These are phyloP conservation scores for Lichtheimia ornata DNA, from an alignment of 371 early-diverging fungal genomes.

Conservation along the genomic window DNA sequence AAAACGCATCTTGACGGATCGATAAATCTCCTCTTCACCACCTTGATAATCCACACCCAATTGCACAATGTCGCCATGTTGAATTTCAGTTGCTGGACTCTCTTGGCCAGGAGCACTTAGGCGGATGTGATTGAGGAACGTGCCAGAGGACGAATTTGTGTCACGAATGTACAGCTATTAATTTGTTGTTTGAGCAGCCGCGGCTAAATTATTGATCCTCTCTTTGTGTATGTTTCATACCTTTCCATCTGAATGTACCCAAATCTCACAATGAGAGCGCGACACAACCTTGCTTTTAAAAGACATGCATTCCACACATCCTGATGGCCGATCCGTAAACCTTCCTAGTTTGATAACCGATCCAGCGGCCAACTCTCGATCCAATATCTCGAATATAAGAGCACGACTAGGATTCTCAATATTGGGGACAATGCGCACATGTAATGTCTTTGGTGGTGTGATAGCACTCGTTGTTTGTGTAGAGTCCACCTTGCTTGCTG, in stretches of 20 bases:
- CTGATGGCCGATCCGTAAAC: conserved; percentile 70
- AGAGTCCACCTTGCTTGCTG: not conserved
- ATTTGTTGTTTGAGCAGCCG: not conserved
- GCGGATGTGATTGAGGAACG: conserved; percentile 93
- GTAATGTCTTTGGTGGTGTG: conserved; percentile 18
- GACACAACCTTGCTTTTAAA: conserved; percentile 96
- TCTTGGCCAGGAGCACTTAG: conserved; percentile 87
- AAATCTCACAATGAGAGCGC: conserved; percentile 91
- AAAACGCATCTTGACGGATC: conserved; percentile 78
- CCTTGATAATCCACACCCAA: conserved; percentile 97
- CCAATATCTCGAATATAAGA: conserved; percentile 80
- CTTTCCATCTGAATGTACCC: conserved; percentile 65
- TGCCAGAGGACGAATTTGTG: conserved; percentile 94
- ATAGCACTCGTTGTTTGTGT: not conserved
- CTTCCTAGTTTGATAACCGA: conserved; percentile 77
- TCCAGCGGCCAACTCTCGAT: conserved; percentile 73
- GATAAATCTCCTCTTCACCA: conserved; percentile 70
- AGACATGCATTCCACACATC: conserved; percentile 67
- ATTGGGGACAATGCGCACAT: conserved; percentile 80
- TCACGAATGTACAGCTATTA: conserved; percentile 86
- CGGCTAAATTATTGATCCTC: not conserved
- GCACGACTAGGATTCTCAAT: conserved; percentile 72
- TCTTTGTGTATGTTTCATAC: conserved; percentile 9
- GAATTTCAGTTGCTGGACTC: conserved; percentile 79
- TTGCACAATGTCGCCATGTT: conserved; percentile 93